Base-by-base conservation (phyloP, 2,329 filamentous ascomycete species). In the Fusarium musae region DNA sequence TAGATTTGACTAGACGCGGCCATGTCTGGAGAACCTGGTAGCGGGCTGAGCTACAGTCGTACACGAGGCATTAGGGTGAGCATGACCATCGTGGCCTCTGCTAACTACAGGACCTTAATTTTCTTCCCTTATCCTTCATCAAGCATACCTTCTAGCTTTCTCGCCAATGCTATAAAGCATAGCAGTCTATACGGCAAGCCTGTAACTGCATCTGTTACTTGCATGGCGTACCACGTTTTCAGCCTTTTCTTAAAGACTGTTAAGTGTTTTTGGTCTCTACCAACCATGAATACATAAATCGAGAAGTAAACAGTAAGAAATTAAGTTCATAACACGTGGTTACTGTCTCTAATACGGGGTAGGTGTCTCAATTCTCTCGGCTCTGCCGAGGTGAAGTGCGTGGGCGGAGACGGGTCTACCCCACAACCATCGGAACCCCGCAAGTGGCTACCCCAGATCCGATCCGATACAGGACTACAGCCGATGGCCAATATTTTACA, bases 51-150 rank as follows among this genome's bases (percentile, higher is more conserved):
- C 47, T 23, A 23, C 30, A 5, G 2, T 23, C 16, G 11, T 10
- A 15, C 4, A 19, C 2, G 1, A 6, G 47, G 30, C 8, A 19
- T 23, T 32, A 3, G 10, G 21, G 21, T 28, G 44, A 34, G 21
- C 11, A 50, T 52, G 9, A 1, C 5, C n/a, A 23, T 15, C 6
- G 11, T 34, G 16, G 11, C 16, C 8, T 23, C 26, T 26, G 26
- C 26, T 4, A 4, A 34, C 3, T 21, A 9, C 8, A n/a, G 3
- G 2, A 19, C 9, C 8, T 21, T 46, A 2, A 7, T 10, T 6
- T 12, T 3, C 19, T 28, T 5, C 1, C 2, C 8, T 4, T 28
- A 0, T 28, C 15, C 21, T 19, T 17, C 5, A 28, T 15, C 3
- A 6, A 4, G 19, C 2, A 13, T 8, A 19, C 12, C 1, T 17